These are phyloP conservation scores for Camelina neglecta DNA, from an alignment of 345 rosid genomes.

Conservation along the genomic window DNA sequence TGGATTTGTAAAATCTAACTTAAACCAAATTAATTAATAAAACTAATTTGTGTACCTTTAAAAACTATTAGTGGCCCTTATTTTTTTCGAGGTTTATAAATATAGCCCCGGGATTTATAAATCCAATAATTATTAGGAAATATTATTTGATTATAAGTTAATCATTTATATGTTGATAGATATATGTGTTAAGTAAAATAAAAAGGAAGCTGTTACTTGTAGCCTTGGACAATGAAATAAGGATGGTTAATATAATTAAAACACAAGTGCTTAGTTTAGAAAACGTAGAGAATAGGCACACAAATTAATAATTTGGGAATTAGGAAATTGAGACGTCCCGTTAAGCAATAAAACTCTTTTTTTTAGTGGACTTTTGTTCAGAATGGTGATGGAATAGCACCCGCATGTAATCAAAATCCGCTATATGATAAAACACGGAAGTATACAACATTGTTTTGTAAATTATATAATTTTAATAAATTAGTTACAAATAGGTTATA, in stretches of 20 bases:
- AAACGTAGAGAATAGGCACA: background rate
- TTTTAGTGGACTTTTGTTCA: background rate
- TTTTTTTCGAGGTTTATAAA: background rate
- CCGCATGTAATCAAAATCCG: too few relatives aligned
- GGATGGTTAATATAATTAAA: background rate
- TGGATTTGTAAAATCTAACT: background rate
- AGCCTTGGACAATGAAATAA: constrained; percentile 6
- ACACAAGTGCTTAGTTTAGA: background rate
- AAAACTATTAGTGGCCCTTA: constrained; percentile 14
- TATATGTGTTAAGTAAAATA: background rate
- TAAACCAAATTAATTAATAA: background rate
- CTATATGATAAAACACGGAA: too few relatives aligned
- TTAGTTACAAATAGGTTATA: too few relatives aligned
- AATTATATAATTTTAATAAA: too few relatives aligned
- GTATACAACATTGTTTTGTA: too few relatives aligned
- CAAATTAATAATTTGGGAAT: background rate
- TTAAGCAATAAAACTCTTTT: constrained; percentile 23
- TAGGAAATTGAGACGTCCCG: constrained; percentile 9
- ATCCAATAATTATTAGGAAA: background rate
- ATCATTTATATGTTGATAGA: background rate
- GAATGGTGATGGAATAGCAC: too few relatives aligned
- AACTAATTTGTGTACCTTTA: constrained; percentile 16
- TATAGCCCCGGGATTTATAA: constrained; percentile 23
- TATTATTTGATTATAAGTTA: background rate
- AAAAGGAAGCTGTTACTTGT: constrained; percentile 2